These are phyloP conservation scores for Scedosporium dehoogii DNA, from an alignment of 2,329 filamentous ascomycete genomes.

Conservation along the genomic window DNA sequence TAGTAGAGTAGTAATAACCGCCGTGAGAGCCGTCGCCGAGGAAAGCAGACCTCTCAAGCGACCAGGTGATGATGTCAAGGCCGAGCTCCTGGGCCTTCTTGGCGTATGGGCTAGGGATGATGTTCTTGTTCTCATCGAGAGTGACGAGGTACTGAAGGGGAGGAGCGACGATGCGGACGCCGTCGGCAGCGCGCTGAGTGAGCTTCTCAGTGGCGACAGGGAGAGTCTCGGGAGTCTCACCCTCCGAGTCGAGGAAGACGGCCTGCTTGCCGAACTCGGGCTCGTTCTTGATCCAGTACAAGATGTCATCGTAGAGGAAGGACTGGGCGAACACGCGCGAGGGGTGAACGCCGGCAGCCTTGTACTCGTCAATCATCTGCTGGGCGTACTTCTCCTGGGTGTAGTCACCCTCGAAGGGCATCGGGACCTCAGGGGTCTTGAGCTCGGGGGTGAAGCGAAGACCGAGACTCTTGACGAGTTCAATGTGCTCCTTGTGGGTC, in stretches of 20 bases:
- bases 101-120: conserved; percentile 56
- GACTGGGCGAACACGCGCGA: conserved; percentile 52
- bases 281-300: conserved; percentile 56
- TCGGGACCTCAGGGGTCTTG: conserved; percentile 58
- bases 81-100: conserved; percentile 48
- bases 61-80: conserved; percentile 59
- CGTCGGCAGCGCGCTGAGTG: conserved; percentile 41
- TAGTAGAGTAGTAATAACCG: conserved; percentile 46
- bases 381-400: conserved; percentile 56
- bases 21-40: conserved; percentile 37
- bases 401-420: conserved; percentile 57
- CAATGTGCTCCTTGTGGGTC: conserved; percentile 52
- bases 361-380: conserved; percentile 54
- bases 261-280: conserved; percentile 52
- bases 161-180: conserved; percentile 54
- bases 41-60: conserved; percentile 55
- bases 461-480: conserved; percentile 44
- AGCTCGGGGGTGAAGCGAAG: conserved; percentile 58
- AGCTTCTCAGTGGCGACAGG: conserved; percentile 46
- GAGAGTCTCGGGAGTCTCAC: conserved; percentile 41
- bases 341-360: conserved; percentile 38
- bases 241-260: conserved; percentile 54
- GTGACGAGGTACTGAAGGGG: conserved; percentile 53
- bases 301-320: conserved; percentile 53
- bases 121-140: conserved; percentile 34